Evolutionary conservation across 2,329 filamentous ascomycete genomes (phyloP).

Genomic region (Colletotrichum zoysiae): DNA sequence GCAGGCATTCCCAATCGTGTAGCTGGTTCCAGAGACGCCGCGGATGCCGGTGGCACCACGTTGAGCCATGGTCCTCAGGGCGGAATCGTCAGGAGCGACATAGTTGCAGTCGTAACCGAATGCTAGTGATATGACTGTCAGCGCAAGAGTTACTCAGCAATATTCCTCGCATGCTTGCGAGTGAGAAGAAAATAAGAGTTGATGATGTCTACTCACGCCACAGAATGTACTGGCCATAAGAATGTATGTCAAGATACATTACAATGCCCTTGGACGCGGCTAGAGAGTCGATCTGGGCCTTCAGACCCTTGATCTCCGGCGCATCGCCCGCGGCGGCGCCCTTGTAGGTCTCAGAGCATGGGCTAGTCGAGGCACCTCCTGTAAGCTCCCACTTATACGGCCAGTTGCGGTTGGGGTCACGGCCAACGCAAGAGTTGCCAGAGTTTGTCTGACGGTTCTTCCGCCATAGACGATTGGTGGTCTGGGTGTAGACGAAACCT

Average conservation of each 20-base stretch:
- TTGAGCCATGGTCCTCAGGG: conserved; percentile 23
- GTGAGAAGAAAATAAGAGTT: background rate
- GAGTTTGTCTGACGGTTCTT: conserved; percentile 62
- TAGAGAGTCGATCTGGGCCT: conserved; percentile 59
- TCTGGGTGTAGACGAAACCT: conserved; percentile 62
- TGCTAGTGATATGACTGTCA: conserved; percentile 9
- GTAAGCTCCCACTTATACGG: conserved; percentile 61
- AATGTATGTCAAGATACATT: conserved; percentile 75
- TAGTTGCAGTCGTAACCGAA: conserved; percentile 41
- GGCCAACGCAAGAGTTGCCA: conserved; percentile 56
- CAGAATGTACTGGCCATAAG: conserved; percentile 64
- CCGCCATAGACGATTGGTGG: conserved; percentile 62
- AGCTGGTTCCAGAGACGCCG: conserved; percentile 40
- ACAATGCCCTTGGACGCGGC: conserved; percentile 62
- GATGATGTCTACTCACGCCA: conserved; percentile 28
- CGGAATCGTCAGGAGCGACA: conserved; percentile 39
- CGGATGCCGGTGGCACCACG: conserved; percentile 38
- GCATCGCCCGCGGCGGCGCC: conserved; percentile 56
- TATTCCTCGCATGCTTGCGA: background rate
- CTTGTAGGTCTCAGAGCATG: conserved; percentile 61
- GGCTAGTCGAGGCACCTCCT: conserved; percentile 61
- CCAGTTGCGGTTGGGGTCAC: conserved; percentile 69
- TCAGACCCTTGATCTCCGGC: conserved; percentile 62
- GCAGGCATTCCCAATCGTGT: conserved; percentile 44
- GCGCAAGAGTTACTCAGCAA: too few species aligned